Percentiles rank a stretch among this genome's conserved stretches.
phyloP scores from a whole-genome alignment of 768 basidiomycete genomes.

The Trichaptum fuscoviolaceum region DNA sequence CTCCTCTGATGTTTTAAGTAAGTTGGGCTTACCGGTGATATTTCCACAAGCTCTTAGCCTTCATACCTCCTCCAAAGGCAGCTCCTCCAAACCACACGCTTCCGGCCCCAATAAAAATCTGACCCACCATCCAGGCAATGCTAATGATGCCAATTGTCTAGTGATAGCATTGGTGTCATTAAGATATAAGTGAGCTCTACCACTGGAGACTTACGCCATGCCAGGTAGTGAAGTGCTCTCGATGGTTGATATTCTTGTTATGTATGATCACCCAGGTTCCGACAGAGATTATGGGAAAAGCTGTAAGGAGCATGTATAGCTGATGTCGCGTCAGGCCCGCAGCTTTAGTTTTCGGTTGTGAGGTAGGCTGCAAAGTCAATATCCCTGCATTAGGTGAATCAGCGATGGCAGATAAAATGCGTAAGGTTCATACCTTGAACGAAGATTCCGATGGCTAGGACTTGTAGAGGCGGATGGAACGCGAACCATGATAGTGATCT shows the following conservation, averaged over 20 bases:
- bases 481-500: slow-evolving; percentile 52
- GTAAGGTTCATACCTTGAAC: slow-evolving; percentile 47
- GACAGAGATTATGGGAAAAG: slow-evolving; percentile 49
- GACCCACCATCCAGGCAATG: slow-evolving; percentile 56
- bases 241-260: slow-evolving; percentile 49
- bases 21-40: slow-evolving; percentile 57
- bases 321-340: slow-evolving; percentile 71
- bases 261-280: slow-evolving; percentile 59
- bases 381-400: slow-evolving; percentile 42
- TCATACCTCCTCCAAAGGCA: slow-evolving; percentile 63
- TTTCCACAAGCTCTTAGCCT: slow-evolving; percentile 76
- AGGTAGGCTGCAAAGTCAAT: slow-evolving; percentile 70
- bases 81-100: slow-evolving; percentile 73
- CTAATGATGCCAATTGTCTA: slow-evolving; percentile 62
- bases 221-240: slow-evolving; percentile 65
- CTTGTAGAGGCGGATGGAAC: slow-evolving; percentile 61
- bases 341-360: slow-evolving; percentile 57
- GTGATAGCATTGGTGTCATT: slow-evolving; percentile 2
- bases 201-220: slow-evolving; percentile 52
- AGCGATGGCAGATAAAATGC: neutral
- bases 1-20: slow-evolving; percentile 5
- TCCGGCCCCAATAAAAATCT: slow-evolving; percentile 60
- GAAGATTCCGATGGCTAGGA: slow-evolving; percentile 48
- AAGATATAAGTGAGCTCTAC: neutral
- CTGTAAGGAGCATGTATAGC: slow-evolving; percentile 47